Percentiles rank a stretch among this genome's conserved stretches.
phyloP scores from a whole-genome alignment of 1,139 yeast genomes.

The Spathaspora sp. region DNA sequence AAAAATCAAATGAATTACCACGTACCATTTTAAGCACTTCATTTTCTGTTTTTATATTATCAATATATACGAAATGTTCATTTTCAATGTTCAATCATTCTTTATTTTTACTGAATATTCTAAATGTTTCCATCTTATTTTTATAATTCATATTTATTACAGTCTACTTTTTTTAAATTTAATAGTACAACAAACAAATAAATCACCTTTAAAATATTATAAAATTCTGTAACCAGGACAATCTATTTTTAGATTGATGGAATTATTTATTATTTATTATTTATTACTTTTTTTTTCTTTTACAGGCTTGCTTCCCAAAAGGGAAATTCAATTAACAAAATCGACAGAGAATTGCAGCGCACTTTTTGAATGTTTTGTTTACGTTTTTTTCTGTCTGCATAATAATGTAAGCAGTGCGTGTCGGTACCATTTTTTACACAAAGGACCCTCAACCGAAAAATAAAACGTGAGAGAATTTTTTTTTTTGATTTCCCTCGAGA shows the following conservation, averaged over 20 bases:
- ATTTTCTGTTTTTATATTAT: no score
- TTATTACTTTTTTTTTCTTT: neutral
- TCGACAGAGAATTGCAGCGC: neutral
- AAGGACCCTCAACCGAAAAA: constrained; percentile 1
- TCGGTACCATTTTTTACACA: neutral
- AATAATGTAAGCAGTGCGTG: neutral
- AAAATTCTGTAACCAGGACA: neutral
- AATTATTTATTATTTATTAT: neutral
- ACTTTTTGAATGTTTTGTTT: neutral
- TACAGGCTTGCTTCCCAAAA: neutral
- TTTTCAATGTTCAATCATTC: no score
- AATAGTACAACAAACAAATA: no score
- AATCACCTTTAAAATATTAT: neutral
- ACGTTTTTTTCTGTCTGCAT: neutral
- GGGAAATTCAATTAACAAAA: neutral
- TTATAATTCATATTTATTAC: no score
- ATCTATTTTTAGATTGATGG: constrained; percentile 1
- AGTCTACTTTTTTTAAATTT: no score
- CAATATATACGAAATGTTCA: no score
- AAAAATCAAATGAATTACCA: no score
- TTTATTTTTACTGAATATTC: no score
- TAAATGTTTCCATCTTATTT: no score
- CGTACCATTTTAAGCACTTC: no score
- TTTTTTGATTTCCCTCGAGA: neutral
- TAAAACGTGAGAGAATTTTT: constrained; percentile 1